Conservation (phyloP, 306 rosid genomes). For the Castanospermum australe region DNA sequence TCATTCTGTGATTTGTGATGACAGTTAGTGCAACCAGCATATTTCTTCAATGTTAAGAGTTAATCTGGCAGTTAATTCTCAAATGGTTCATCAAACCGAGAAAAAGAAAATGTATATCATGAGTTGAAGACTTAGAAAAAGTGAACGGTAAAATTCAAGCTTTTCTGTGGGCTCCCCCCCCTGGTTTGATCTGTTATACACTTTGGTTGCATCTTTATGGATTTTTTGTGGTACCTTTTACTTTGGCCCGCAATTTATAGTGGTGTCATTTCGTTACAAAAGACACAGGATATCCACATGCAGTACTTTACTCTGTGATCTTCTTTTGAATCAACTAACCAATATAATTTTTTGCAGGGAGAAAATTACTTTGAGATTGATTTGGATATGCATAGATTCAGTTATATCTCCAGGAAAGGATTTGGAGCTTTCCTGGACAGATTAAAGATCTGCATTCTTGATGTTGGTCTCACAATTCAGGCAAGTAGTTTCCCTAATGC, state of each 20-base stretch:
- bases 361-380: conserved; percentile 96
- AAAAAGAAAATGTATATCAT: not conserved
- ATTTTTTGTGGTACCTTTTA: conserved; percentile 17
- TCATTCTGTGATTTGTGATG: conserved; percentile 9
- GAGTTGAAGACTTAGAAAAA: conserved; percentile 14
- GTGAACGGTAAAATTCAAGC: conserved; percentile 8
- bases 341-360: conserved; percentile 52
- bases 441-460: conserved; percentile 76
- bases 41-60: conserved; percentile 12
- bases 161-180: conserved; percentile 32
- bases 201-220: conserved; percentile 28
- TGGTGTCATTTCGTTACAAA: conserved; percentile 39
- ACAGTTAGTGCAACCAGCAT: not conserved
- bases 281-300: conserved; percentile 24
- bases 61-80: conserved; percentile 14
- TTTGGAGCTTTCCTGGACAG: conserved; percentile 90
- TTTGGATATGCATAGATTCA: conserved; percentile 96
- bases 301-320: not conserved
- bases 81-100: not conserved
- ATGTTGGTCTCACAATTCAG: conserved; percentile 98
- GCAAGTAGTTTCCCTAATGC: conserved; percentile 36
- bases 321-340: conserved; percentile 13
- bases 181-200: conserved; percentile 23
- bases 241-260: conserved; percentile 33
- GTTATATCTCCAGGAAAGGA: conserved; percentile 94